Conservation (phyloP, 2,329 filamentous ascomycete species). For the Fonsecaea erecta region DNA sequence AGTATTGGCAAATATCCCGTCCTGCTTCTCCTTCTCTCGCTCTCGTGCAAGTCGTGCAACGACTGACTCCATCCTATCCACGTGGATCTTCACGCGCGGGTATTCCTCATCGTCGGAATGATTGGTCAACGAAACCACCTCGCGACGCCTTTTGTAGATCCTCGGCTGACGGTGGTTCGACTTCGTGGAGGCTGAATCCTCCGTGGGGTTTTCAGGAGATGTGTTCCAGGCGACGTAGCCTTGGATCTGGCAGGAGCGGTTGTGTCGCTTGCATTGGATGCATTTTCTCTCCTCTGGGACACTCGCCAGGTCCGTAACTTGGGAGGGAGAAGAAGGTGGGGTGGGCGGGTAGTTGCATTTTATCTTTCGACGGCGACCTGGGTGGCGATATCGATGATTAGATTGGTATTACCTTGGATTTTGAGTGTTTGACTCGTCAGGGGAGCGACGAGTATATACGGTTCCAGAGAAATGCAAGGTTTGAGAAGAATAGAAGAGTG, state of each 20-base stretch:
- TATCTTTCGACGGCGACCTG: slow-evolving; percentile 38
- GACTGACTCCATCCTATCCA: slow-evolving; percentile 26
- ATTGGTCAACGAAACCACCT: background rate
- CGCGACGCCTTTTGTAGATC: slow-evolving; percentile 30
- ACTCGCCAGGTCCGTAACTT: background rate
- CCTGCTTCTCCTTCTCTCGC: background rate
- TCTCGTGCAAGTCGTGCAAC: slow-evolving; percentile 25
- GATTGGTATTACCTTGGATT: background rate
- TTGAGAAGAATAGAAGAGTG: background rate
- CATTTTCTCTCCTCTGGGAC: slow-evolving; percentile 21
- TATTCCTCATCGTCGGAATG: slow-evolving; percentile 8
- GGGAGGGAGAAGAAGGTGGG: background rate
- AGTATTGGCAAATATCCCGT: background rate
- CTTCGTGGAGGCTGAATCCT: background rate
- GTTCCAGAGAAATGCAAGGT: background rate
- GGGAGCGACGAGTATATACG: no score
- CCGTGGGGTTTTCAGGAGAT: background rate
- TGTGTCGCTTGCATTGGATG: slow-evolving; percentile 32
- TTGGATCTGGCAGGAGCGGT: slow-evolving; percentile 31
- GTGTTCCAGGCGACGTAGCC: slow-evolving; percentile 24
- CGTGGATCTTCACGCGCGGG: slow-evolving; percentile 24
- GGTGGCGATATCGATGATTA: background rate
- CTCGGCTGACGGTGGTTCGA: background rate
- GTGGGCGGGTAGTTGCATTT: slow-evolving; percentile 34
- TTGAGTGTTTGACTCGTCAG: background rate